These are phyloP conservation scores for Hirsutella thompsonii DNA, from an alignment of 2,329 filamentous ascomycete genomes.

Conservation along the genomic window DNA sequence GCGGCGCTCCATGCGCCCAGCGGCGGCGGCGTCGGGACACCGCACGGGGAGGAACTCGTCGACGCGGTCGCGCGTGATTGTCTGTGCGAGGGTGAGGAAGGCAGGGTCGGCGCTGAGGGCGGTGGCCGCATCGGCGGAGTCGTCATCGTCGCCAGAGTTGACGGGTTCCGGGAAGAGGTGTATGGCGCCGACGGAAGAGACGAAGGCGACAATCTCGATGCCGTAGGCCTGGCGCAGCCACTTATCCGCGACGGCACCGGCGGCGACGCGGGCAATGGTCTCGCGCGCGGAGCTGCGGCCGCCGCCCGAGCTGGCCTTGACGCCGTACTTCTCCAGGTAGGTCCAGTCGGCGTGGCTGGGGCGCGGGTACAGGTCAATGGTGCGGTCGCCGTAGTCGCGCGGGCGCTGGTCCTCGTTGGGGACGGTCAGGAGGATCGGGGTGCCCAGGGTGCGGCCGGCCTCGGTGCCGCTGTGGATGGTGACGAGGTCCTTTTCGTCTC, in stretches of 20 bases:
- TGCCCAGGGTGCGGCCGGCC: constrained; percentile 78
- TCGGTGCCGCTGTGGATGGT: constrained; percentile 90
- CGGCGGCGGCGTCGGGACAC: constrained; percentile 58
- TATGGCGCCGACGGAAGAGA: constrained; percentile 63
- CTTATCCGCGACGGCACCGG: constrained; percentile 86
- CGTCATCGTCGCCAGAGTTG: constrained; percentile 3
- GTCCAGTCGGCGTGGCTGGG: constrained; percentile 95
- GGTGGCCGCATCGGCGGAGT: constrained; percentile 12
- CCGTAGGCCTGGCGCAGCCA: constrained; percentile 71
- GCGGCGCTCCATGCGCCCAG: constrained; percentile 60
- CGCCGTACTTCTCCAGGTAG: constrained; percentile 92
- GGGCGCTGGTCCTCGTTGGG: constrained; percentile 88
- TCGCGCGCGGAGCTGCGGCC: constrained; percentile 86
- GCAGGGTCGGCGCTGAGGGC: constrained; percentile 61
- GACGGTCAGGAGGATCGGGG: constrained; percentile 78
- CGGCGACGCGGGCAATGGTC: constrained; percentile 86
- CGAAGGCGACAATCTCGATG: constrained; percentile 85
- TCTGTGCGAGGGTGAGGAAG: constrained; percentile 62
- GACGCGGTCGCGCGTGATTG: constrained; percentile 61
- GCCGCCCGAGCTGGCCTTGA: constrained; percentile 82
- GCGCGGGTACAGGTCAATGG: constrained; percentile 83
- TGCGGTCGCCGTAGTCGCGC: constrained; percentile 78
- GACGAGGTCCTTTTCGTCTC: constrained; percentile 84
- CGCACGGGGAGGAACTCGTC: constrained; percentile 78
- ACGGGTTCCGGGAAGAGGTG: constrained; percentile 16